Evolutionary conservation across 1,284 basidiomycete species (phyloP).

Genomic region (Leccinum pachyderme): DNA sequence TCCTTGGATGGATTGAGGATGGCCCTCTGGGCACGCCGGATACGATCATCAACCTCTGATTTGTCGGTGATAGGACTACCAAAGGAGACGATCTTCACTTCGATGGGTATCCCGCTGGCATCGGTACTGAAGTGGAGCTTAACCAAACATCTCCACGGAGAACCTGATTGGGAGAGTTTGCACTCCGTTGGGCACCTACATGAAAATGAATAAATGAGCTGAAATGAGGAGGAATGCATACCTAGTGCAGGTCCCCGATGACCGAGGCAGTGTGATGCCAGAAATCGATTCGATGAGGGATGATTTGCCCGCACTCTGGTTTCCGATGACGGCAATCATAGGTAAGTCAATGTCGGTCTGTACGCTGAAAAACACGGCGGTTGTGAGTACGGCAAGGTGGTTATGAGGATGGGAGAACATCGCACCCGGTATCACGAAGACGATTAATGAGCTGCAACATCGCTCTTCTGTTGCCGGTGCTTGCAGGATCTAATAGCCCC

Average conservation of each 20-base stretch:
- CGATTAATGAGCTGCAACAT: background rate
- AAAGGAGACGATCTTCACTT: slow-evolving; percentile 46
- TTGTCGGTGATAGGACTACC: slow-evolving; percentile 54
- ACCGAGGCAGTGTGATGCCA: slow-evolving; percentile 65
- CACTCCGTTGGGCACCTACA: slow-evolving; percentile 72
- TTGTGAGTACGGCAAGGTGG: background rate
- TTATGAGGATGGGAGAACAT: background rate
- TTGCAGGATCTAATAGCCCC: slow-evolving; percentile 40
- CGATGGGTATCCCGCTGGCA: slow-evolving; percentile 39
- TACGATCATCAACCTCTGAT: slow-evolving; percentile 56
- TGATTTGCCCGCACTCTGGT: slow-evolving; percentile 70
- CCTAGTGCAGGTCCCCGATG: slow-evolving; percentile 67
- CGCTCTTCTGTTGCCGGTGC: background rate
- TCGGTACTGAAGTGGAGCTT: slow-evolving; percentile 55
- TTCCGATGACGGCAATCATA: slow-evolving; percentile 65
- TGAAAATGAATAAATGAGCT: background rate
- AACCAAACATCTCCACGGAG: slow-evolving; percentile 59
- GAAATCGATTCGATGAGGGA: slow-evolving; percentile 75
- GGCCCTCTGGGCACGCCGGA: slow-evolving; percentile 68
- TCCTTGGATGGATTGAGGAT: slow-evolving; percentile 59
- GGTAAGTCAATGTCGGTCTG: slow-evolving; percentile 68
- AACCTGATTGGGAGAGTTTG: slow-evolving; percentile 46
- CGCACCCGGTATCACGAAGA: slow-evolving; percentile 49
- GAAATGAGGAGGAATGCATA: slow-evolving; percentile 15
- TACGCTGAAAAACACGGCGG: slow-evolving; percentile 39